These are phyloP conservation scores for Saccharomyces kudriavzevii DNA, from an alignment of 805 yeast genomes.

Conservation along the genomic window DNA sequence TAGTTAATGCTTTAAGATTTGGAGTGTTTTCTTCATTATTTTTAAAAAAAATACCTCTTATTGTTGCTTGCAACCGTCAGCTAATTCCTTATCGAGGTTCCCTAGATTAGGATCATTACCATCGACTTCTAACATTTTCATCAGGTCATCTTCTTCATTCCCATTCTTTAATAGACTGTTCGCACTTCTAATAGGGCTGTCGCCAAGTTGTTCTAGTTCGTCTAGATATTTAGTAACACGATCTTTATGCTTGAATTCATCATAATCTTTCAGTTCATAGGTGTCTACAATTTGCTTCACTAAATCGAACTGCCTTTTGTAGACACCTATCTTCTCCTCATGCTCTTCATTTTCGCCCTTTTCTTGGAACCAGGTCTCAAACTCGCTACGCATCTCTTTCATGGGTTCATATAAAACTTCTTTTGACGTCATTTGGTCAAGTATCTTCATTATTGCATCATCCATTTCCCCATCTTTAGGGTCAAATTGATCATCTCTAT, in stretches of 20 bases:
- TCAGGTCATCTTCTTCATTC: conserved; percentile 13
- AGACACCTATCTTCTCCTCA: conserved; percentile 43
- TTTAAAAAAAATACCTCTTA: conserved; percentile 1
- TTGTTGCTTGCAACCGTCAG: conserved; percentile 28
- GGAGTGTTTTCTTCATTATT: not conserved
- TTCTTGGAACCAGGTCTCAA: conserved; percentile 59
- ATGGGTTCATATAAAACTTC: conserved; percentile 83
- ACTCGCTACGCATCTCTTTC: conserved; percentile 67
- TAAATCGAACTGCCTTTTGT: conserved; percentile 52
- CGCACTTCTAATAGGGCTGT: conserved; percentile 26
- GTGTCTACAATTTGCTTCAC: conserved; percentile 53
- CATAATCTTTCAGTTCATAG: conserved; percentile 59
- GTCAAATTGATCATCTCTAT: conserved; percentile 21
- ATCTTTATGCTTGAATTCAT: conserved; percentile 14
- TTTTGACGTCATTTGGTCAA: conserved; percentile 75
- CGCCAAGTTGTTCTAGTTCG: conserved; percentile 27
- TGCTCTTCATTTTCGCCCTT: conserved; percentile 38
- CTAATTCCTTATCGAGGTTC: conserved; percentile 23
- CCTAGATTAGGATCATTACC: conserved; percentile 18
- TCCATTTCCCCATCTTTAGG: conserved; percentile 37
- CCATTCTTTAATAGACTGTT: conserved; percentile 6
- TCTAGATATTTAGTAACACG: conserved; percentile 24
- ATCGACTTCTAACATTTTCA: conserved; percentile 21
- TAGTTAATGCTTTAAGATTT: not conserved
- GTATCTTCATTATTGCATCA: conserved; percentile 61